Evolutionary conservation across 257 asterid genomes (phyloP), one percentile per base, ranked within the genome.

Genomic region (Linaria vulgaris): DNA sequence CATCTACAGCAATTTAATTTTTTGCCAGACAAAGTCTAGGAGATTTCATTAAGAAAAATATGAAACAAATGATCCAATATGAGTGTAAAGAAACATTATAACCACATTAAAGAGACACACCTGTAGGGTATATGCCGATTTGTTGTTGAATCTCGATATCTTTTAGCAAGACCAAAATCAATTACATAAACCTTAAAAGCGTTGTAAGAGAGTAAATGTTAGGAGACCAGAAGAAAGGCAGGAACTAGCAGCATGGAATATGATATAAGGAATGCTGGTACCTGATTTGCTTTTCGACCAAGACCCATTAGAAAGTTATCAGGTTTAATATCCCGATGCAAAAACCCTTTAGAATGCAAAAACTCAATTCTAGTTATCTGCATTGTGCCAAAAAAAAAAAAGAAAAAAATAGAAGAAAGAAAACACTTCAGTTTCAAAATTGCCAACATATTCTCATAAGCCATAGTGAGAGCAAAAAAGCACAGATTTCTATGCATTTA

Each of bases 291-390:
- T 80, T 88, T 91, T 71, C 98, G 89, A 69, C 96, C 98, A 74
- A 91, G 96, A 61, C 98, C 98, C 98, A 91, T 91, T 41, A 91
- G 87, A 77, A 91, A 91, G 85, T 91, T 91, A 77, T 91, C 98
- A 12, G 98, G 98, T 71, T 91, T 91, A 52, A 91, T 82, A 82
- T 91, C 98, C 66, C 98, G 85, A 79, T 91, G 98, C 71, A 91
- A 63, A 73, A 86, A 85, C 53, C 96, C 98, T 83, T 88, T 91
- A 30, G 98, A 91, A 76, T 91, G 98, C 67, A 86, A 90, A 71
- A 84, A 91, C 44, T 91, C 98, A 56, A 84, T 84, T 72, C 98
- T 80, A 14, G 96, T 79, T 53, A 91, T 81, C 98, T 90, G 81
- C 45, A 77, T 15, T 63, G 27, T 46, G 67, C 17, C 63, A 64